Percentiles rank a stretch among this genome's conserved stretches.
Conservation (phyloP, 2,329 filamentous ascomycete species). For the Botryotinia narcissicola region DNA sequence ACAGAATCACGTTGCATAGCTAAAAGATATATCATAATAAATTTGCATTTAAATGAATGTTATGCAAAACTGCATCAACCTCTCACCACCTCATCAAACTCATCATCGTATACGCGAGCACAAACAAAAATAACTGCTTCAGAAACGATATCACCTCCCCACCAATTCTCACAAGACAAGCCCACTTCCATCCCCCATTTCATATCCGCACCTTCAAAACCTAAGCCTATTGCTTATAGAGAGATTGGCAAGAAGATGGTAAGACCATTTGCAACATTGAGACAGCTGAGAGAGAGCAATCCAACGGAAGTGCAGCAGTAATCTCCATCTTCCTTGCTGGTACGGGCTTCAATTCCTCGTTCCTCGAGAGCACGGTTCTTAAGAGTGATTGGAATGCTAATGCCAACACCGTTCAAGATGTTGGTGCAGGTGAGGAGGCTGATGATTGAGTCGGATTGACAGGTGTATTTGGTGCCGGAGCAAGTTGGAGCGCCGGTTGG, state of each 20-base stretch:
- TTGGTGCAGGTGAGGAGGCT: background rate
- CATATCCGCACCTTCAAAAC: background rate
- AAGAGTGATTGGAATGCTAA: background rate
- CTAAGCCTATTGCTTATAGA: background rate
- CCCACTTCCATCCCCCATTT: background rate
- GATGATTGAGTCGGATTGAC: background rate
- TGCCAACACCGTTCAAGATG: background rate
- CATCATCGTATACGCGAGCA: background rate
- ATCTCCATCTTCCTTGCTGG: background rate
- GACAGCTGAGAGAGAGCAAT: background rate
- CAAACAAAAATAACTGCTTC: background rate
- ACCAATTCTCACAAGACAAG: background rate
- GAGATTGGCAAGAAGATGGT: background rate
- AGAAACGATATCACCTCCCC: background rate
- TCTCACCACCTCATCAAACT: background rate
- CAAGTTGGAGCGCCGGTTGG: background rate
- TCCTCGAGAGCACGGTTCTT: background rate
- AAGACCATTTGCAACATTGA: background rate
- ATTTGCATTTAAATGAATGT: conserved; percentile 1
- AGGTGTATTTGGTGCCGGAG: background rate
- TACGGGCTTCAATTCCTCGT: background rate
- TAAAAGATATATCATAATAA: background rate
- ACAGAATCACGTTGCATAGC: background rate
- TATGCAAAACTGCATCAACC: background rate
- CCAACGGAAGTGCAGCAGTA: background rate